These are phyloP conservation scores for Phytomonas sp. DNA, from an alignment of 208 protist genomes.

Conservation along the genomic window DNA sequence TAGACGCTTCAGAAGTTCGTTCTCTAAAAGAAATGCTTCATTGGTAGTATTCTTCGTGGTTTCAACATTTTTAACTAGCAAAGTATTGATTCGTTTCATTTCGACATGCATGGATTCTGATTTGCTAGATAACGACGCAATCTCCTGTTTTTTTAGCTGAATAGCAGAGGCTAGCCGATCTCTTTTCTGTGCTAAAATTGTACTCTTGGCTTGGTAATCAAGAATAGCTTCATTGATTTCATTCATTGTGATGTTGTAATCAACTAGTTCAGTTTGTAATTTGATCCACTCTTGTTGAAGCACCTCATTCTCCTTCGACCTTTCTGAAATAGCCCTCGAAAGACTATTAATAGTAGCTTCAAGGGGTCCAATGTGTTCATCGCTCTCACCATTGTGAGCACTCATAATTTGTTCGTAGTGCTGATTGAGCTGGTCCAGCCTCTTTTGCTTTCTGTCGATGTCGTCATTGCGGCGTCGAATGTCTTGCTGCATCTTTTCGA, in stretches of 20 bases:
- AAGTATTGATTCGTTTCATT: constrained; percentile 90
- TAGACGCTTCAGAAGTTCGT: constrained; percentile 79
- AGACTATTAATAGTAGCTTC: constrained; percentile 94
- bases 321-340: constrained; percentile 85
- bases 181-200: constrained; percentile 88
- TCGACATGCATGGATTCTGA: constrained; percentile 87
- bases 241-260: constrained; percentile 84
- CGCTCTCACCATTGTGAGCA: constrained; percentile 42
- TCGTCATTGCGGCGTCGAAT: constrained; percentile 92
- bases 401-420: constrained; percentile 86
- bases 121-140: constrained; percentile 71
- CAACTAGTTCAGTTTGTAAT: constrained; percentile 92
- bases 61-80: constrained; percentile 77
- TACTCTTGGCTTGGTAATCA: constrained; percentile 76
- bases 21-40: constrained; percentile 89
- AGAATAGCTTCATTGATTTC: constrained; percentile 83
- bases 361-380: constrained; percentile 89
- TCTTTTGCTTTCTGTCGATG: constrained; percentile 94
- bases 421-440: constrained; percentile 93
- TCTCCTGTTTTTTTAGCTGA: constrained; percentile 67
- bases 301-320: constrained; percentile 85
- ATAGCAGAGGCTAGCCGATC: constrained; percentile 77
- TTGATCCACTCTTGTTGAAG: constrained; percentile 94
- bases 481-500: constrained; percentile 93
- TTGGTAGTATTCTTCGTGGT: constrained; percentile 75